A percentile compares a stretch with the other conserved stretches of the same genome.
These are phyloP conservation scores for Rhynchosporium graminicola DNA, from an alignment of 2,329 filamentous ascomycete genomes.

Conservation along the genomic window DNA sequence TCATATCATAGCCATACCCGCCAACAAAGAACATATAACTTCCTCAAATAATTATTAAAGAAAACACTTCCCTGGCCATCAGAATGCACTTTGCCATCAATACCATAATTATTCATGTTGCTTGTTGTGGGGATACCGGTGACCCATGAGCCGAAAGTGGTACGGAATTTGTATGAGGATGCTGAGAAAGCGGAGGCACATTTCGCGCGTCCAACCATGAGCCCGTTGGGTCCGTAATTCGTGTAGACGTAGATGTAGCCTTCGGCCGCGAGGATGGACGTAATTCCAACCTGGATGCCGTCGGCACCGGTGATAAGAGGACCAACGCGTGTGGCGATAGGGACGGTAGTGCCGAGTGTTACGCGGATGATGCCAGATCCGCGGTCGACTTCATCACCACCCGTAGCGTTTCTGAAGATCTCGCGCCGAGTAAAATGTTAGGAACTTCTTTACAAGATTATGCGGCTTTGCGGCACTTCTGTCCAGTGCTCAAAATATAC, in stretches of 20 bases:
- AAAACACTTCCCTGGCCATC: constrained; percentile 6
- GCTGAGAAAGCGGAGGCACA: not conserved
- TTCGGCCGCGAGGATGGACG: constrained; percentile 4
- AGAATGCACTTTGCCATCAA: not conserved
- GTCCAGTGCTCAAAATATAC: not conserved
- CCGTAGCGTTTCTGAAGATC: not conserved
- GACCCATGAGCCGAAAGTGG: not conserved
- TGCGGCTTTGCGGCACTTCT: not conserved
- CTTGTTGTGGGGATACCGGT: not conserved
- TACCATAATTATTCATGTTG: constrained; percentile 1
- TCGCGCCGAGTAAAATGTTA: not conserved
- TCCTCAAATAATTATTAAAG: not conserved
- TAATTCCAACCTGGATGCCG: constrained; percentile 7
- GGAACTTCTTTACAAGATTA: not conserved
- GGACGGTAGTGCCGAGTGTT: not conserved
- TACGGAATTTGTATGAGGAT: constrained; percentile 6
- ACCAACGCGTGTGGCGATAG: constrained; percentile 6
- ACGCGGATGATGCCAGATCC: constrained; percentile 9
- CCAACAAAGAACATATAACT: constrained; percentile 11
- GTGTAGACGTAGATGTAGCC: constrained; percentile 9
- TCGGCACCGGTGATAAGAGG: constrained; percentile 1
- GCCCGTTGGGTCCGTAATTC: not conserved
- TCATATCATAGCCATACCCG: constrained; percentile 5
- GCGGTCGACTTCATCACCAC: not conserved
- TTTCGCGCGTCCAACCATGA: not conserved